Conservation (phyloP, 2,329 filamentous ascomycete species). For the Sporothrix protearum region DNA sequence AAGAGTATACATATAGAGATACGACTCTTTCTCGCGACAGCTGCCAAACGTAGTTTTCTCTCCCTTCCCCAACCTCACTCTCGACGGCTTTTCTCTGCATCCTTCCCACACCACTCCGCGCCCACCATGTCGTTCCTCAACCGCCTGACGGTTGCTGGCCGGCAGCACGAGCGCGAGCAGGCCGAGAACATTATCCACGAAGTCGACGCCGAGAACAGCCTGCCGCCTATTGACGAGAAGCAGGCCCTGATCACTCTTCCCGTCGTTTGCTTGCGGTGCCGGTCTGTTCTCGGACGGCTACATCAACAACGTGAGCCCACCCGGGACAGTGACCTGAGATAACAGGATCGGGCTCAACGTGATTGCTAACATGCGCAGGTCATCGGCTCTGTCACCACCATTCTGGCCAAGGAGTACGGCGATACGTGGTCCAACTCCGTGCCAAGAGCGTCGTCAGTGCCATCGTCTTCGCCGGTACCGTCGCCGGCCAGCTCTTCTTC, state of each 20-base stretch:
- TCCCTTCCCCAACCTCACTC: background rate
- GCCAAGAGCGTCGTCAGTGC: constrained; percentile 72
- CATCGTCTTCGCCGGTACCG: constrained; percentile 80
- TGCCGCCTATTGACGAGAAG: constrained; percentile 18
- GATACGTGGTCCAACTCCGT: constrained; percentile 63
- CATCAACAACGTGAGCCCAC: constrained; percentile 66
- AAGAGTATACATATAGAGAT: background rate
- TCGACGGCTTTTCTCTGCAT: background rate
- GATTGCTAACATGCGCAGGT: constrained; percentile 48
- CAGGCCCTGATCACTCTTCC: constrained; percentile 47
- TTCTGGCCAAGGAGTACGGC: constrained; percentile 66
- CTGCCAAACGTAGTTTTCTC: background rate
- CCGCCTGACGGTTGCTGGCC: constrained; percentile 11
- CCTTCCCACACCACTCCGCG: background rate
- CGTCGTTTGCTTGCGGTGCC: constrained; percentile 83
- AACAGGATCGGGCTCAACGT: background rate
- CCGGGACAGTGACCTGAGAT: background rate
- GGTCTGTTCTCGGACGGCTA: constrained; percentile 91
- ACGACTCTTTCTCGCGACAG: background rate
- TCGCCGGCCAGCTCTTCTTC: constrained; percentile 76
- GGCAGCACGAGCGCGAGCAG: constrained; percentile 2
- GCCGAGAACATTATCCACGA: background rate
- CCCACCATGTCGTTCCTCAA: constrained; percentile 24
- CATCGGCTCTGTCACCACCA: constrained; percentile 82
- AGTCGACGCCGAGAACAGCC: background rate